These are phyloP conservation scores for Pleurotus citrinopileatus DNA, from an alignment of 768 basidiomycete species.

Conservation along the genomic window DNA sequence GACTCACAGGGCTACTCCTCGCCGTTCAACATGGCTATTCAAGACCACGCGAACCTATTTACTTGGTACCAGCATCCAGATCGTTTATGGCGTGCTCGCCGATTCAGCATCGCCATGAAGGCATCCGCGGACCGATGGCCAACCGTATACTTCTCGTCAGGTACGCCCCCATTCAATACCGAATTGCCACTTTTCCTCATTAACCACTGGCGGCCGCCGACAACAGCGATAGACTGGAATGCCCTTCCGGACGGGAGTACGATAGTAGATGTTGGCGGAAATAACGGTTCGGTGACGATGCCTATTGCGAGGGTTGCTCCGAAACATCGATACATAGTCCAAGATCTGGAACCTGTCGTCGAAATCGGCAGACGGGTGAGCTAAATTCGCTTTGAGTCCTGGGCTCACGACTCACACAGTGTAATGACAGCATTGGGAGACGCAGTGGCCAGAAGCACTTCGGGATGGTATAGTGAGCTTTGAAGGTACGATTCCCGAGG, in stretches of 20 bases:
- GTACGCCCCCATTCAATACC: background rate
- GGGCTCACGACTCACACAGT: background rate
- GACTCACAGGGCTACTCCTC: slow-evolving; percentile 11
- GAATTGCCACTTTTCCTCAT: background rate
- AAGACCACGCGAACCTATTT: slow-evolving; percentile 22
- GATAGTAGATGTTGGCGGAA: slow-evolving; percentile 29
- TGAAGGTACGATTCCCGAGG: slow-evolving; percentile 13
- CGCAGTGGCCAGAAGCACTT: slow-evolving; percentile 15
- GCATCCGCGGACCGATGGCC: slow-evolving; percentile 10
- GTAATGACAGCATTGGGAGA: slow-evolving; percentile 10
- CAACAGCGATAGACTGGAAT: slow-evolving; percentile 23
- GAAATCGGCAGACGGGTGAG: slow-evolving; percentile 13
- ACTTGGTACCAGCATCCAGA: slow-evolving; percentile 20
- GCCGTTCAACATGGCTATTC: slow-evolving; percentile 9
- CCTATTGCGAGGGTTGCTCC: slow-evolving; percentile 17
- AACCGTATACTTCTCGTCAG: background rate
- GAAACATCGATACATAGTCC: slow-evolving; percentile 21
- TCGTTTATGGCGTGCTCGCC: slow-evolving; percentile 17
- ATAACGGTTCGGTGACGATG: slow-evolving; percentile 22
- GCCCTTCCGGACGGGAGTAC: slow-evolving; percentile 17
- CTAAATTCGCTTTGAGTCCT: background rate
- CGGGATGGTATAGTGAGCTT: slow-evolving; percentile 15
- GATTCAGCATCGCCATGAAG: slow-evolving; percentile 31
- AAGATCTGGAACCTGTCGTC: slow-evolving; percentile 20
- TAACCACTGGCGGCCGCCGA: background rate